A percentile compares a stretch with the other conserved stretches of the same genome.
These are phyloP conservation scores for Thelephora ganbajun DNA, from an alignment of 768 basidiomycete species.

Conservation along the genomic window DNA sequence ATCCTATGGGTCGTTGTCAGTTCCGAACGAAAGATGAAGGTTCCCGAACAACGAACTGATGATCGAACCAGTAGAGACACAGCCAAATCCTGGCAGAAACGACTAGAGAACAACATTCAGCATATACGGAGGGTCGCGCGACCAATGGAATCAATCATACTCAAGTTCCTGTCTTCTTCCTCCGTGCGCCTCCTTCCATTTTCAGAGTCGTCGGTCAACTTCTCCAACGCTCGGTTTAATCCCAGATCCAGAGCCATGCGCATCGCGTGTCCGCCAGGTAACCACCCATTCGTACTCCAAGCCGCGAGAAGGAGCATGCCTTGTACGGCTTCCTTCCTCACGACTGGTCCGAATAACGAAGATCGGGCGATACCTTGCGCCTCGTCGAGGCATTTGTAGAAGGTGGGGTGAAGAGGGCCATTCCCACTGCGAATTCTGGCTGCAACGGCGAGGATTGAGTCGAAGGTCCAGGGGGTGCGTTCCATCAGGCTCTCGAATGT, in stretches of 20 bases:
- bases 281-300: conserved; percentile 91
- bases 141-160: conserved; percentile 24
- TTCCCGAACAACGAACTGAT: conserved; percentile 45
- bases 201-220: conserved; percentile 53
- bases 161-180: conserved; percentile 79
- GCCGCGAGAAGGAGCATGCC: conserved; percentile 87
- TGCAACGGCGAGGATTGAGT: conserved; percentile 85
- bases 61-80: conserved; percentile 93
- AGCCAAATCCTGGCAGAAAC: conserved; percentile 91
- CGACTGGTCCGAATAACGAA: conserved; percentile 86
- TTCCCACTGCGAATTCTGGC: conserved; percentile 86
- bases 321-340: conserved; percentile 90
- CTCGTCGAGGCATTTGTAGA: conserved; percentile 86
- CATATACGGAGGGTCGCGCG: background rate
- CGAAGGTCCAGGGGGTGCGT: conserved; percentile 91
- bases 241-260: conserved; percentile 93
- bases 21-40: background rate
- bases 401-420: conserved; percentile 70
- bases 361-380: conserved; percentile 92
- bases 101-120: conserved; percentile 28
- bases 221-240: conserved; percentile 84
- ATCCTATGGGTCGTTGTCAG: conserved; percentile 34
- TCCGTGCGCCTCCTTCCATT: conserved; percentile 49
- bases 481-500: conserved; percentile 86
- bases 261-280: conserved; percentile 92